phyloP scores from a whole-genome alignment of 1,139 yeast species.

The Debaryomyces sp. region DNA sequence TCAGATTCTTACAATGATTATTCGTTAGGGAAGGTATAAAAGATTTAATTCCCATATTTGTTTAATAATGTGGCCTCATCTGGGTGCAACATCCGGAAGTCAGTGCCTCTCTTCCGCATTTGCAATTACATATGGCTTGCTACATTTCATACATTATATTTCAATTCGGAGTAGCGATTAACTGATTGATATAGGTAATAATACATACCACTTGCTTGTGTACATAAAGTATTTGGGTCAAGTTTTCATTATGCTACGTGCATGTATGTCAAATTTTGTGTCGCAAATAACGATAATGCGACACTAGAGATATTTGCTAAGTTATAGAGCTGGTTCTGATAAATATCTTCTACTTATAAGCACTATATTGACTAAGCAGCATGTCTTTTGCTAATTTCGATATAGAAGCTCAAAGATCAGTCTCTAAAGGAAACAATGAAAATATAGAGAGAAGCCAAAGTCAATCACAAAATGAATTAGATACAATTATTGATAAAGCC shows the following conservation, averaged over 20 bases:
- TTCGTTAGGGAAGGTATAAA: not conserved
- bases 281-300: conserved; percentile 1
- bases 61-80: not conserved
- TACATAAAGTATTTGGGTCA: not conserved
- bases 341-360: not conserved
- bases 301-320: not conserved
- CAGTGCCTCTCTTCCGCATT: not conserved
- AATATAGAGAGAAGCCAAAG: not conserved
- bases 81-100: not conserved
- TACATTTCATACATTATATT: not conserved
- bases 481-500: conserved; percentile 34
- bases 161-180: not conserved
- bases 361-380: not conserved
- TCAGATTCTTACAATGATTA: no score
- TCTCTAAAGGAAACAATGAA: conserved; percentile 8
- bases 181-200: not conserved
- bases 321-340: not conserved
- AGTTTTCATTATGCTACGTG: not conserved
- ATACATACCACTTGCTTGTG: not conserved
- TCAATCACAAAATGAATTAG: conserved; percentile 28
- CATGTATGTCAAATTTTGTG: not conserved
- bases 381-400: conserved; percentile 69
- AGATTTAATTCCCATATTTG: not conserved
- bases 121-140: not conserved
- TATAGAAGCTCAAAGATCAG: conserved; percentile 53